Base-by-base conservation (phyloP, 2,329 filamentous ascomycete genomes). In the Basipetospora chlamydospora region DNA sequence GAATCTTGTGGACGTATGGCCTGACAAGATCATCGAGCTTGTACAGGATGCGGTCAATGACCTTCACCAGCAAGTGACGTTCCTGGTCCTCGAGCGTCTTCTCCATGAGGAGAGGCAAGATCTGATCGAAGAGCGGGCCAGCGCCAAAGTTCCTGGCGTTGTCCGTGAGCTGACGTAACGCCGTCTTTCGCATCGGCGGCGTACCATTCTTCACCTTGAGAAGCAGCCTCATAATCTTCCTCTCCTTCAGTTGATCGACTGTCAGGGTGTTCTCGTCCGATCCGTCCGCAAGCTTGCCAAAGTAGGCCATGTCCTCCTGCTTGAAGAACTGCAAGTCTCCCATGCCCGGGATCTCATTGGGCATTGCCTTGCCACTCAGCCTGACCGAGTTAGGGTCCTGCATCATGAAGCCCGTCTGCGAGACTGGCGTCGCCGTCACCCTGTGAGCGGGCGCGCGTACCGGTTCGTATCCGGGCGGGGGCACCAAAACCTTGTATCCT, bases 201-300 rank as follows among this genome's bases (percentile, higher is more conserved):
- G 90, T 96, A 50, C 90, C 90, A 55, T 98, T 98, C 72, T 98
- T 98, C 66, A 98, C 88, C 62, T 98, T 98, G 39, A 98, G 70
- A 31, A 98, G 66, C 38, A 98, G 63, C 46, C 90, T 73, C 90
- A 98, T 96, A 52, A 98, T 98, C 62, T 98, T 98, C 43, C 90
- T 74, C 60, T 98, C 88, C 59, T 98, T 96, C 36, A 98, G 63
- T 51, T 98, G 88, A 33, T 98, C 90, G 8, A 98, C 86, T 15
- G 79, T 87, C 60, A 98, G 73, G 16, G 77, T 70, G 48, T 88
- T 92, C 60, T 98, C 90, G 47, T 96, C 86, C 18, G 80, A 81
- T 26, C 84, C 86, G 52, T 98, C 90, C 16, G 93, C 88, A 28
- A 98, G 73, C 64, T 98, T 96, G 41, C 88, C 87, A 51, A 98